These are phyloP conservation scores for Metschnikowia rubicola DNA, from an alignment of 805 yeast genomes.

Conservation along the genomic window DNA sequence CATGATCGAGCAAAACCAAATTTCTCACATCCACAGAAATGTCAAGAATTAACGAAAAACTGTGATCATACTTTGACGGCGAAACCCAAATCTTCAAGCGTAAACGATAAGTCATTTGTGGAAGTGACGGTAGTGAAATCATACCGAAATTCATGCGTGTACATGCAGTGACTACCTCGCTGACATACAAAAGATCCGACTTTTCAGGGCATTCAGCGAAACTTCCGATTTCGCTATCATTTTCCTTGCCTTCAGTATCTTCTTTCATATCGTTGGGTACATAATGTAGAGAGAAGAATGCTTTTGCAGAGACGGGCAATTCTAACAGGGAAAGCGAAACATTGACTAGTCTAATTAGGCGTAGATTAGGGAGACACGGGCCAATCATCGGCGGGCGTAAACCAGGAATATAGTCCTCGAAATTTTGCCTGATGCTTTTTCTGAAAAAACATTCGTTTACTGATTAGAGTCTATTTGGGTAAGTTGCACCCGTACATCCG, in stretches of 20 bases:
- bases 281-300: slow-evolving; percentile 21
- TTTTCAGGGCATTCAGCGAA: not conserved
- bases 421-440: too few relatives aligned
- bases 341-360: slow-evolving; percentile 4
- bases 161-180: slow-evolving; percentile 25
- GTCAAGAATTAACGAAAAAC: slow-evolving; percentile 1
- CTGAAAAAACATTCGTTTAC: too few relatives aligned
- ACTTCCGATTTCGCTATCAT: not conserved
- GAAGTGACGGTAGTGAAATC: slow-evolving; percentile 23
- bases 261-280: not conserved
- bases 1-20: not conserved
- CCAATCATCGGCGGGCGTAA: slow-evolving; percentile 1
- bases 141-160: slow-evolving; percentile 28
- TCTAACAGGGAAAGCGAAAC: not conserved
- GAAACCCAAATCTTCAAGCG: slow-evolving; percentile 9
- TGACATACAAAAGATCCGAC: slow-evolving; percentile 25
- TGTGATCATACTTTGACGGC: not conserved
- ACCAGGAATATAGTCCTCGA: too few relatives aligned
- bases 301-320: not conserved
- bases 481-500: too few relatives aligned
- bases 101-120: not conserved
- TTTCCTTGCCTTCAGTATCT: not conserved
- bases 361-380: slow-evolving; percentile 2
- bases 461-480: too few relatives aligned
- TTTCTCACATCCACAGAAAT: slow-evolving; percentile 9